phyloP scores from a whole-genome alignment of 2,329 filamentous ascomycete genomes.

The Fusarium haematococcum region DNA sequence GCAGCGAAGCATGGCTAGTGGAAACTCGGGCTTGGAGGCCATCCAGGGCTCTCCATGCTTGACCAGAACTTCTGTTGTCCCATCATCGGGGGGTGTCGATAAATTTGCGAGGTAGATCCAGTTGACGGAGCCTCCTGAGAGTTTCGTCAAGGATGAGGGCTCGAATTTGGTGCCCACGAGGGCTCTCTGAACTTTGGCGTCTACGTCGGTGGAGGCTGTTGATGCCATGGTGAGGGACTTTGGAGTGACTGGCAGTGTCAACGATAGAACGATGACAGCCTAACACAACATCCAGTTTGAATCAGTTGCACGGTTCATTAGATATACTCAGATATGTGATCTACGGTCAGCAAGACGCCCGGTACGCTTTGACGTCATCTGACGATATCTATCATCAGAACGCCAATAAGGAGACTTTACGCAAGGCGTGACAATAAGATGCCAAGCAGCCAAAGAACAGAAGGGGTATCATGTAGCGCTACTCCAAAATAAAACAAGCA shows the following conservation, averaged over 20 bases:
- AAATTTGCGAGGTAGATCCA: slow-evolving; percentile 3
- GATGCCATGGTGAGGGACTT: background rate
- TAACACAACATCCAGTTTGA: background rate
- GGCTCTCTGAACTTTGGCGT: background rate
- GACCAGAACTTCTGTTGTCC: background rate
- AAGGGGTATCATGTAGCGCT: background rate
- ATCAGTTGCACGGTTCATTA: background rate
- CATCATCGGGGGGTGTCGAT: background rate
- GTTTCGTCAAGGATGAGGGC: background rate
- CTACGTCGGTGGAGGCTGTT: background rate
- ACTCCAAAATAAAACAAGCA: background rate
- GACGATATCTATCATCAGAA: background rate
- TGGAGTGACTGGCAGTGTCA: background rate
- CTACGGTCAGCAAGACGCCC: slow-evolving; percentile 5
- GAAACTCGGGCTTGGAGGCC: slow-evolving; percentile 10
- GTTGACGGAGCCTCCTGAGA: slow-evolving; percentile 13
- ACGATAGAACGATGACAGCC: background rate
- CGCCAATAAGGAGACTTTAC: background rate
- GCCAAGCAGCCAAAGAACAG: background rate
- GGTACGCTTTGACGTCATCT: slow-evolving; percentile 6
- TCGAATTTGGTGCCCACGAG: slow-evolving; percentile 1
- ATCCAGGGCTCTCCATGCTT: slow-evolving; percentile 11
- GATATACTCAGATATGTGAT: background rate
- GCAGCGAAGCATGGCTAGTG: background rate
- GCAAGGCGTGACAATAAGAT: background rate